Evolutionary conservation across 2,329 filamentous ascomycete genomes (phyloP).

Genomic region (Orbilia ellipsospora): DNA sequence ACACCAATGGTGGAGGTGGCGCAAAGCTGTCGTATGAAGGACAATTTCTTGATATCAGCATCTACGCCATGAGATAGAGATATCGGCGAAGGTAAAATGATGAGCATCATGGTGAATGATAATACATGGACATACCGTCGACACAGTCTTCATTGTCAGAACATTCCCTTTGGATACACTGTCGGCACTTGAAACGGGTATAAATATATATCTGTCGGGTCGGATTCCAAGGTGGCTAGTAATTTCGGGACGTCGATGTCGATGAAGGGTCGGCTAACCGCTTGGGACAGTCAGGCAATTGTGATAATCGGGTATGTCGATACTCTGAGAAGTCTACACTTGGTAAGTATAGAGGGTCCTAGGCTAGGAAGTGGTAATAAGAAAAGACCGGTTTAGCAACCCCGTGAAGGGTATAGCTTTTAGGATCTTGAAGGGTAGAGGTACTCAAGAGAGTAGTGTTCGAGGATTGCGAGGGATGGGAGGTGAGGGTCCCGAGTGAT

Average conservation of each 20-base stretch:
- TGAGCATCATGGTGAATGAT: conserved; percentile 42
- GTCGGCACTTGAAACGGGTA: conserved; percentile 40
- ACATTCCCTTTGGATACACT: conserved; percentile 54
- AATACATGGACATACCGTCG: conserved; percentile 56
- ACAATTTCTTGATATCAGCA: conserved; percentile 49
- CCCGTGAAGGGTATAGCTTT: conserved; percentile 50
- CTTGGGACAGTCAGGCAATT: conserved; percentile 40
- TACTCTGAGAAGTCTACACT: conserved; percentile 35
- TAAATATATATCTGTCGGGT: conserved; percentile 37
- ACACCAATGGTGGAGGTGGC: conserved; percentile 60
- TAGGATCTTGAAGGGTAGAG: conserved; percentile 31
- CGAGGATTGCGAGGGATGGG: neutral
- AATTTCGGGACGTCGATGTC: conserved; percentile 31
- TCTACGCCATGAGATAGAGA: conserved; percentile 29
- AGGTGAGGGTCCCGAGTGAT: neutral
- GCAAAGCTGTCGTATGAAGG: conserved; percentile 58
- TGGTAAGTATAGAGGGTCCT: conserved; percentile 44
- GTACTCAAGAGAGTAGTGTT: conserved; percentile 14
- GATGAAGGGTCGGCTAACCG: conserved; percentile 48
- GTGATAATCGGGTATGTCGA: conserved; percentile 52
- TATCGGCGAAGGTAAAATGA: conserved; percentile 45
- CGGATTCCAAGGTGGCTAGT: conserved; percentile 31
- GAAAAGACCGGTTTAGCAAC: conserved; percentile 42
- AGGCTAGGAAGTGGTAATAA: conserved; percentile 30
- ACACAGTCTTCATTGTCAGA: conserved; percentile 59